Evolutionary conservation across 371 early-diverging fungal genomes (phyloP), one percentile per base, ranked within the genome.

Genomic region (Lichtheimia ramosa): DNA sequence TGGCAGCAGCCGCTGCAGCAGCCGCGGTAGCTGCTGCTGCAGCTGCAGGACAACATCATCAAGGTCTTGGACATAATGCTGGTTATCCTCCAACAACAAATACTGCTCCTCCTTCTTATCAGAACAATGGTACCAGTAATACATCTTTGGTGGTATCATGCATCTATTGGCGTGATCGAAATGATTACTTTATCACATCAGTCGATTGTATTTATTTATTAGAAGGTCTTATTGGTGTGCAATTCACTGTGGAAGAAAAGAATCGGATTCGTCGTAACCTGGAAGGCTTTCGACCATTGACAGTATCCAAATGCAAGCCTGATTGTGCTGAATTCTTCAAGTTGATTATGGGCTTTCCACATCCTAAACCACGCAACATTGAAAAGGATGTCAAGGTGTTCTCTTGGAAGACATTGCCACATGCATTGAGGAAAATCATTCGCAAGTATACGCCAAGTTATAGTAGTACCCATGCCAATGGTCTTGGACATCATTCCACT

Each of bases 321-420:
- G 88, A 91, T 24, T 83, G 86, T 25, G 84, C 86, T 13, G 88
- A 85, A 15, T 91, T 93, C 59, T 93, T 90, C 75, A 87, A 87
- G 68, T 63, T 87, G 52, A 88, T 93, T 69, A 93, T 93, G 93
- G 73, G 84, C 8, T 93, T 90, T 64, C 89, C 90, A 0, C 86
- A 89, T 64, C 92, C 93, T 48, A 91, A 89, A 70, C 93, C 93
- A 24, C 70, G 93, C 23, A 92, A 92, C 63, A 92, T 92, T 57
- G 92, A 92, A 71, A 93, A 93, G 62, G 91, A 92, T 51, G 89
- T 92, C 71, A 91, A 91, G 69, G 91, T 92, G 2, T 92, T 90
- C 68, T 83, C 85, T 13, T 92, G 92, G 92, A 77, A 82, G 51
- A 80, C 84, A 0, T 69, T 90, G 16, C 82, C 86, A 0, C 74